phyloP scores from a whole-genome alignment of 2,329 filamentous ascomycete genomes.

The Colletotrichum tofieldiae region DNA sequence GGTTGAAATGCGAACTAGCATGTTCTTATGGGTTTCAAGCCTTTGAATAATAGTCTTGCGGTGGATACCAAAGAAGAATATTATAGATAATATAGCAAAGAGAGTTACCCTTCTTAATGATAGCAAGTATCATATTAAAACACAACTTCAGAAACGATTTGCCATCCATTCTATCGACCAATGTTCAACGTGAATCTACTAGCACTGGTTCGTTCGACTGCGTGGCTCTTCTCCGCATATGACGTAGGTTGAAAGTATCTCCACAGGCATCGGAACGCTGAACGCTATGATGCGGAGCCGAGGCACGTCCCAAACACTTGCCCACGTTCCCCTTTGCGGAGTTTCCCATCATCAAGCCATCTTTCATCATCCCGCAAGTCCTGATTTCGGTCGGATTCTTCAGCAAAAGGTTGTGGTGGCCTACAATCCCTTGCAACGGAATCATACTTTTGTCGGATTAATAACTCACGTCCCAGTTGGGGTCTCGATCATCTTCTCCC shows the following conservation, averaged over 20 bases:
- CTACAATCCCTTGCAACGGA: not conserved
- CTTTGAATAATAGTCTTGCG: not conserved
- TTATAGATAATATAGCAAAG: not conserved
- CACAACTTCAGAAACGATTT: not conserved
- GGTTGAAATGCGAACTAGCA: not conserved
- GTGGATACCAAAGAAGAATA: no score
- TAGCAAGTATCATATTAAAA: not conserved
- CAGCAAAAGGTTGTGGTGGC: not conserved
- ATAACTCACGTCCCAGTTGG: not conserved
- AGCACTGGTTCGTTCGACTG: no score
- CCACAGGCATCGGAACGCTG: constrained; percentile 11
- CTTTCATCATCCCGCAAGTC: not conserved
- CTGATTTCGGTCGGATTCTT: not conserved
- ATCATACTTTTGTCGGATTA: not conserved
- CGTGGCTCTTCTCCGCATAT: constrained; percentile 21
- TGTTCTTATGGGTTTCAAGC: no score
- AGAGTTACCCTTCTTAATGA: not conserved
- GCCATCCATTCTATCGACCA: not conserved
- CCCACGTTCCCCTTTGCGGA: not conserved
- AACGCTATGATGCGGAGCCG: constrained; percentile 23
- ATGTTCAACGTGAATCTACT: not conserved
- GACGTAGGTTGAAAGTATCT: constrained; percentile 21
- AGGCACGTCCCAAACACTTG: constrained; percentile 11
- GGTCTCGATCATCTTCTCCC: not conserved
- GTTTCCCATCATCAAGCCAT: constrained; percentile 10